These are phyloP conservation scores for Cladorrhinum sp. DNA, from an alignment of 2,329 filamentous ascomycete species.

Conservation along the genomic window DNA sequence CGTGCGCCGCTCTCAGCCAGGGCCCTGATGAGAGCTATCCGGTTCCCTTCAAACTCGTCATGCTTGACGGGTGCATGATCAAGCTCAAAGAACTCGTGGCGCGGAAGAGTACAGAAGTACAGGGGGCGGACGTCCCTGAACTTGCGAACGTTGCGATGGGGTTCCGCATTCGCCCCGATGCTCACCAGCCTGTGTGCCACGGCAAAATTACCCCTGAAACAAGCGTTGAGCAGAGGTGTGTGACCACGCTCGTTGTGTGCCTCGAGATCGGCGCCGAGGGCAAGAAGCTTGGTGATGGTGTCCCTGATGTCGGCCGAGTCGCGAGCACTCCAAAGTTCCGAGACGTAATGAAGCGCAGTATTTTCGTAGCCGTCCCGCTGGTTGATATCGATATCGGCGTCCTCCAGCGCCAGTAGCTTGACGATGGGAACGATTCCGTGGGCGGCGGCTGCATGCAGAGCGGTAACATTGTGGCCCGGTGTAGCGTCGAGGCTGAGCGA, in stretches of 20 bases:
- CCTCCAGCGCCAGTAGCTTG: conserved; percentile 25
- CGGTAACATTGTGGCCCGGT: conserved; percentile 19
- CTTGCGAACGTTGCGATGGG: conserved; percentile 22
- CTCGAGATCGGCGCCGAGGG: conserved; percentile 27
- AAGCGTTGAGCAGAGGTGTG: conserved; percentile 27
- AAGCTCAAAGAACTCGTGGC: conserved; percentile 24
- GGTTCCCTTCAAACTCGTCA: conserved; percentile 26
- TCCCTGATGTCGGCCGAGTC: conserved; percentile 24
- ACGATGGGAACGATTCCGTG: conserved; percentile 25
- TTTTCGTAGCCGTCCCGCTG: conserved; percentile 25
- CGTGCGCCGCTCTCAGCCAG: conserved; percentile 23
- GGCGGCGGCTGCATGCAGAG: conserved; percentile 28
- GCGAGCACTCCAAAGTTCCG: conserved; percentile 21
- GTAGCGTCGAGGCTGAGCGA: conserved; percentile 19
- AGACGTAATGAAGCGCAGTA: conserved; percentile 27
- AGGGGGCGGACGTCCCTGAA: conserved; percentile 26
- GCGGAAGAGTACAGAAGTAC: conserved; percentile 24
- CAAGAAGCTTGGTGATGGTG: conserved; percentile 25
- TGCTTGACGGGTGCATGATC: conserved; percentile 24
- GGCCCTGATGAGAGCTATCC: conserved; percentile 23
- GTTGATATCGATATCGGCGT: conserved; percentile 24
- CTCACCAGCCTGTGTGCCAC: conserved; percentile 23
- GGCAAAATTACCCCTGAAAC: conserved; percentile 26
- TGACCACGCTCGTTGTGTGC: conserved; percentile 23
- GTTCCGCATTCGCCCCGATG: conserved; percentile 25